A percentile compares a stretch with the other conserved stretches of the same genome.
phyloP scores from a whole-genome alignment of 148 eudicot genomes.

The Pouteria glomerata region DNA sequence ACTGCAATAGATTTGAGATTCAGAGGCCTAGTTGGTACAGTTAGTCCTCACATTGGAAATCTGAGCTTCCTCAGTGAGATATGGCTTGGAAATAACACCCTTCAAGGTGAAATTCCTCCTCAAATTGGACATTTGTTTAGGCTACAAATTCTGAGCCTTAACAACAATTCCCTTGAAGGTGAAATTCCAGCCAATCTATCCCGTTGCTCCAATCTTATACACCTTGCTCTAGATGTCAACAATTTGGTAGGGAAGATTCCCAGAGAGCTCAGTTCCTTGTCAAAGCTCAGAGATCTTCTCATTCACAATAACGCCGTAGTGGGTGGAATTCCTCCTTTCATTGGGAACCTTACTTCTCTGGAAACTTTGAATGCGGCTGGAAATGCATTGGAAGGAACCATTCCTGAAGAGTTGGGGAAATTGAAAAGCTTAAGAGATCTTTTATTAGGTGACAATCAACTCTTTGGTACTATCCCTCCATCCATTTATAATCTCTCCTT shows the following conservation, averaged over 20 bases:
- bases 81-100: conserved; percentile 2
- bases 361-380: background rate
- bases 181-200: conserved; percentile 6
- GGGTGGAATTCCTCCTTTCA: conserved; percentile 12
- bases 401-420: conserved; percentile 7
- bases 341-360: conserved; percentile 13
- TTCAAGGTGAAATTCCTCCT: background rate
- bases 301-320: too few species aligned
- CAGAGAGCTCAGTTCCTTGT: background rate
- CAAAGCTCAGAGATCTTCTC: background rate
- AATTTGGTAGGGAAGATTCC: conserved; percentile 3
- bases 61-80: conserved; percentile 5
- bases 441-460: background rate
- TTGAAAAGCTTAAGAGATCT: background rate
- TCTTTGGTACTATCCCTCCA: conserved; percentile 9
- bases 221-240: background rate
- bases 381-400: background rate
- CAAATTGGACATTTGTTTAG: conserved; percentile 4
- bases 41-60: conserved; percentile 5
- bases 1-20: background rate
- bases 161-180: conserved; percentile 5
- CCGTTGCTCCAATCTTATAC: background rate
- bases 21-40: background rate
- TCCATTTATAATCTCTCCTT: conserved; percentile 7
- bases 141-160: background rate